These are phyloP conservation scores for Trypanosoma lewisi DNA, from an alignment of 208 protist species.

Conservation along the genomic window DNA sequence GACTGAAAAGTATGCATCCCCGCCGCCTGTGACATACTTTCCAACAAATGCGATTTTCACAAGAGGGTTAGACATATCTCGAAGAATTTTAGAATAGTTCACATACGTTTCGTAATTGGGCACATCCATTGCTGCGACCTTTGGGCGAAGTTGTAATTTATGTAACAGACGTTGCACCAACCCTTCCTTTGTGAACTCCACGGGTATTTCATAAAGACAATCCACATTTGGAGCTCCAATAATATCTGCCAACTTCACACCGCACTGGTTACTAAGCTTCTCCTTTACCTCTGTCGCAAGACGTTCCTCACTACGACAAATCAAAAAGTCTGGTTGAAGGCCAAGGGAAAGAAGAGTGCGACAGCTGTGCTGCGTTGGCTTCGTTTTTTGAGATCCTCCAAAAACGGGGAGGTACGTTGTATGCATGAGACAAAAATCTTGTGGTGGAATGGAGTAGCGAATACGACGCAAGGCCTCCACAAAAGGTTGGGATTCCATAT, in stretches of 20 bases:
- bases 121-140: slow-evolving; percentile 47
- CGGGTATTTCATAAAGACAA: slow-evolving; percentile 95
- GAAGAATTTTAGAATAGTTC: slow-evolving; percentile 66
- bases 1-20: slow-evolving; percentile 98
- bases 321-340: slow-evolving; percentile 97
- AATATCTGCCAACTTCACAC: slow-evolving; percentile 93
- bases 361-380: slow-evolving; percentile 98
- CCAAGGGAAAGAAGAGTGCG: slow-evolving; percentile 95
- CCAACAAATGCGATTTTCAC: slow-evolving; percentile 98
- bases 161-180: slow-evolving; percentile 73
- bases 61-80: slow-evolving; percentile 66
- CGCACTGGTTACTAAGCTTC: slow-evolving; percentile 98
- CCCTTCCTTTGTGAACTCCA: slow-evolving; percentile 91
- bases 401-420: slow-evolving; percentile 90
- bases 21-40: slow-evolving; percentile 96
- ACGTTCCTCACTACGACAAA: slow-evolving; percentile 94
- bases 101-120: slow-evolving; percentile 79
- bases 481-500: slow-evolving; percentile 99
- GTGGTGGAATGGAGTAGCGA: slow-evolving; percentile 71
- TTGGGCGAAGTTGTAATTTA: slow-evolving; percentile 65
- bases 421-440: slow-evolving; percentile 89
- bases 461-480: slow-evolving; percentile 97
- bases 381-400: slow-evolving; percentile 98
- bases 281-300: slow-evolving; percentile 69
- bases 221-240: slow-evolving; percentile 95